Evolutionary conservation across 2,329 filamentous ascomycete genomes (phyloP), one percentile per base, ranked within the genome.

Genomic region (Aspergillus quadrilineatus): DNA sequence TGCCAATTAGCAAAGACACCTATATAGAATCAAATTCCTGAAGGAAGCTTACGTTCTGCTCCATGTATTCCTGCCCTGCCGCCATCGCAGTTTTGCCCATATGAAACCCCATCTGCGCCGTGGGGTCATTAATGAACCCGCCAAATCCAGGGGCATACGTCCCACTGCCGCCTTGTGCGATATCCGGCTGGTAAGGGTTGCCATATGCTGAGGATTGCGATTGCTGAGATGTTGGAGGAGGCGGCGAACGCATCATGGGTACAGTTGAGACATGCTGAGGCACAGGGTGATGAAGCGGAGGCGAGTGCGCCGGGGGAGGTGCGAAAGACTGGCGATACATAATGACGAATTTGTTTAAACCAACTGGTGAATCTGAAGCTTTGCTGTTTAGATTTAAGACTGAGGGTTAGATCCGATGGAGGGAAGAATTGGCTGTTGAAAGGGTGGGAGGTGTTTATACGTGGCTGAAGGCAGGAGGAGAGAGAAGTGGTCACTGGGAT

Each of bases 211-310:
- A 67, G 66, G 77, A 70, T 59, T 85, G 85, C 60, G 86, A 83
- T 69, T 90, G 89, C 63, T 91, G 90, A 34, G 88, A 87, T 69
- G 86, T 84, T 50, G 82, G 82, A 37, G 90, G 92, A 60, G 91
- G 93, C 59, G 94, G 94, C 57, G 94, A 97, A 75, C 95, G 88
- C 73, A 99, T 86, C 79, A 97, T 94, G 44, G 94, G 94, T 49
- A 99, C 94, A 57, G 92, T 96, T 71, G 94, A 97, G 69, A 97
- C 93, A 82, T 99, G 94, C 77, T 99, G 94, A 60, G 94, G 94
- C 57, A 97, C 92, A 57, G 94, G 94, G 74, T 97, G 94, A 77
- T 97, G 94, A 67, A 97, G 86, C 64, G 93, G 92, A 72, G 92
- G 93, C 71, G 92, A 96, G 67, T 87, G 85, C 58, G 86, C 85